Percentiles rank a stretch among this genome's conserved stretches.
These are phyloP conservation scores for Myriosclerotinia duriaeana DNA, from an alignment of 2,329 filamentous ascomycete species.

Conservation along the genomic window DNA sequence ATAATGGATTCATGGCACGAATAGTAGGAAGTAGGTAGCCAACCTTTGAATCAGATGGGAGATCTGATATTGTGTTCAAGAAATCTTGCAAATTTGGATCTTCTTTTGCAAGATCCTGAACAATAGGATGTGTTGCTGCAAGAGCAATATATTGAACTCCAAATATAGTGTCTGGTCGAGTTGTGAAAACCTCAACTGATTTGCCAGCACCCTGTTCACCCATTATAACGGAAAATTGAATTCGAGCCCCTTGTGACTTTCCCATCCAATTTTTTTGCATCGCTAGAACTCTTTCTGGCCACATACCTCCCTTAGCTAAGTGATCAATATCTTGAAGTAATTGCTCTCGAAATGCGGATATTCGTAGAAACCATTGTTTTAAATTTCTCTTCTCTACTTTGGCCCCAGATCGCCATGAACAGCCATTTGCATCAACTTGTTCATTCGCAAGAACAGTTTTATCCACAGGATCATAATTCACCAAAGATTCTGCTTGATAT, in stretches of 20 bases:
- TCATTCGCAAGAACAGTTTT: constrained; percentile 89
- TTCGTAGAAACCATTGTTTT: constrained; percentile 88
- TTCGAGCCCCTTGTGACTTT: constrained; percentile 68
- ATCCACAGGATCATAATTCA: constrained; percentile 90
- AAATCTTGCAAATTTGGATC: constrained; percentile 67
- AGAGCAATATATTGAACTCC: constrained; percentile 84
- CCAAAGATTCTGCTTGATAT: constrained; percentile 78
- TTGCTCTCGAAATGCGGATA: constrained; percentile 73
- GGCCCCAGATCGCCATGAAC: constrained; percentile 83
- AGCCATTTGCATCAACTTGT: constrained; percentile 83
- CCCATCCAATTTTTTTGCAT: constrained; percentile 92
- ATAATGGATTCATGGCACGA: constrained; percentile 64
- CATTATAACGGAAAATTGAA: constrained; percentile 65
- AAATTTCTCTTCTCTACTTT: constrained; percentile 76
- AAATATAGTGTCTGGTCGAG: constrained; percentile 80
- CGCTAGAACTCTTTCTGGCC: constrained; percentile 78
- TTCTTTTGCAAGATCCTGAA: constrained; percentile 56
- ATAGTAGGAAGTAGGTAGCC: constrained; percentile 67
- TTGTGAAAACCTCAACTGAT: constrained; percentile 74
- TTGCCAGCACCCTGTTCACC: constrained; percentile 30
- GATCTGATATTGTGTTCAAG: constrained; percentile 58
- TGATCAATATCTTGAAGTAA: constrained; percentile 69
- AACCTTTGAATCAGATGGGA: constrained; percentile 57
- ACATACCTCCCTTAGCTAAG: constrained; percentile 62
- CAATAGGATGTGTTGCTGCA: constrained; percentile 70